Evolutionary conservation across 2,329 filamentous ascomycete species (phyloP), one percentile per base, ranked within the genome.

Genomic region (Zopfia rhizophila): DNA sequence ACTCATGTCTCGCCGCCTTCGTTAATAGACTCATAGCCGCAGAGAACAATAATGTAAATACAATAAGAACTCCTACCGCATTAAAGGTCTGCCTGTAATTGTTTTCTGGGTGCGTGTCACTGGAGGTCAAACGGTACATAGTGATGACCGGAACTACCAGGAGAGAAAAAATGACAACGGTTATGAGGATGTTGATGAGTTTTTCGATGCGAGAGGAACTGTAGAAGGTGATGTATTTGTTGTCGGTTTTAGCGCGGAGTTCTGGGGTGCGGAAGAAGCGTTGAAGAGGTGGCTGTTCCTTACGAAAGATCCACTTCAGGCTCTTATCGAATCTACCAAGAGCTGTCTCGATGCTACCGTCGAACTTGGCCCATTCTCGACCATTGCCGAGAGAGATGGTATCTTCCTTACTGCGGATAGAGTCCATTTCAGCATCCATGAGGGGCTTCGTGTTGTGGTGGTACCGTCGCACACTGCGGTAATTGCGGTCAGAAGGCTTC

Each of bases 141-240:
- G 64, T 65, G 5, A 75, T 56, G 5, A 76, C 72, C 0, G 74
- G 74, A 7, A 75, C 53, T 1, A 75, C 63, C 1, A 76, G 62
- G 3, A 76, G 61, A 10, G 71, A 60, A 56, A 75, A 75, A 33
- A 77, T 75, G 13, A 75, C 58, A n/a, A 69, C 46, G 0, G 73
- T 75, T 51, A 77, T 75, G 45, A 76, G 63, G 11, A 72, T 50
- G 42, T 72, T 73, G 41, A 74, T 70, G 16, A 76, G 60, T 7
- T 57, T 65, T 43, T 75, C 72, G 18, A 76, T 66, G 13, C 73
- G 64, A 0, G 58, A 49, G 7, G 65, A 59, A 28, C 65, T 67
- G 58, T 73, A 76, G 38, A 69, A 68, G 27, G 66, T 62, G 33
- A 75, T 58, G 28, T 60, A 40, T 2, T 58, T 46, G 44, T 72